Evolutionary conservation across 768 basidiomycete species (phyloP).

Genomic region (Lentinula edodes): DNA sequence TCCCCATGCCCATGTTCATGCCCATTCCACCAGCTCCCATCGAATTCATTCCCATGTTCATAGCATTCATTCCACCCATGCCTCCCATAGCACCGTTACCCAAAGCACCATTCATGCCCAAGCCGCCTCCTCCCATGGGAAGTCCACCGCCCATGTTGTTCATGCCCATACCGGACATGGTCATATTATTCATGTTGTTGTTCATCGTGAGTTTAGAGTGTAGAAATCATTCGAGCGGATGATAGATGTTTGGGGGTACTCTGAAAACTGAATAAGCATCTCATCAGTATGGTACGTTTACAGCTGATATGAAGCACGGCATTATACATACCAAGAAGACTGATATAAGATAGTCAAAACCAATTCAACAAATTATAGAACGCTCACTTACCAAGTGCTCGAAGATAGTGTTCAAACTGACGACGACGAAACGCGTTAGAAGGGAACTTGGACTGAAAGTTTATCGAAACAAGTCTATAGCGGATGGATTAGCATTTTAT

Average conservation of each 20-base stretch:
- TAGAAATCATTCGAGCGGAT: background rate
- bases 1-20: constrained; percentile 2
- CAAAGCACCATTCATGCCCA: background rate
- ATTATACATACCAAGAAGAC: background rate
- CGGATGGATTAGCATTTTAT: background rate
- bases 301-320: background rate
- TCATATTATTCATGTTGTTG: constrained; percentile 6
- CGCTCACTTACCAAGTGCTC: background rate
- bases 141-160: background rate
- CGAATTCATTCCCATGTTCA: constrained; percentile 4
- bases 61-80: constrained; percentile 2
- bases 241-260: background rate
- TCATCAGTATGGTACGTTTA: background rate
- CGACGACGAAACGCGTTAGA: background rate
- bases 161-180: constrained; percentile 4
- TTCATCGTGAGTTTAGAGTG: constrained; percentile 3
- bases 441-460: background rate
- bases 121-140: background rate
- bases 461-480: background rate
- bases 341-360: background rate
- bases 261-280: background rate
- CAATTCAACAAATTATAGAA: background rate
- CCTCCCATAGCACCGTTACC: background rate
- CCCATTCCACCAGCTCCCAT: background rate
- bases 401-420: background rate